Percentiles rank a stretch among this genome's conserved stretches.
Evolutionary conservation across 1,284 basidiomycete species (phyloP).

Genomic region (Papiliotrema nemorosa): DNA sequence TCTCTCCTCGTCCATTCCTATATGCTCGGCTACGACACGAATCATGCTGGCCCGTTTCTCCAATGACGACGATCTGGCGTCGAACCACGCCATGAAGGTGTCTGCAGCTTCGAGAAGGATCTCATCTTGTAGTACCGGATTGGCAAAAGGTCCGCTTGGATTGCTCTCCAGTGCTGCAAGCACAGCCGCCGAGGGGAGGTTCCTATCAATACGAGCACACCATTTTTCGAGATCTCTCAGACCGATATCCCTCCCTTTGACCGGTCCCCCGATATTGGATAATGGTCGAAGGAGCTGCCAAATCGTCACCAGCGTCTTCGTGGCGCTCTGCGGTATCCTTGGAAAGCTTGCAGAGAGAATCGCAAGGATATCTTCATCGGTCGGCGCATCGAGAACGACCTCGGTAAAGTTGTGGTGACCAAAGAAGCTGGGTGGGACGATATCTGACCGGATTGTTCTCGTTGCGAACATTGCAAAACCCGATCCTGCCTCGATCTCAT

Average conservation of each 20-base stretch:
- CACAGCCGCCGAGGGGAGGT: constrained; percentile 54
- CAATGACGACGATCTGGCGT: constrained; percentile 54
- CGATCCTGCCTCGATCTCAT: constrained; percentile 66
- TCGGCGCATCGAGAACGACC: constrained; percentile 62
- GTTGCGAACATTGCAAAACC: constrained; percentile 78
- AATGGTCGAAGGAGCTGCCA: constrained; percentile 43
- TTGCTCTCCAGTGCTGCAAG: constrained; percentile 28
- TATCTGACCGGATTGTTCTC: constrained; percentile 57
- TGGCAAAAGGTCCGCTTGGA: constrained; percentile 59
- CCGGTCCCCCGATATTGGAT: constrained; percentile 44
- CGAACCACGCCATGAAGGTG: constrained; percentile 75
- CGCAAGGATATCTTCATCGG: constrained; percentile 61
- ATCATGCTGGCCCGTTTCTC: constrained; percentile 37
- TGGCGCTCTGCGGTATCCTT: constrained; percentile 55
- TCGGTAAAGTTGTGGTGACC: constrained; percentile 78
- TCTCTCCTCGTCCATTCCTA: constrained; percentile 64
- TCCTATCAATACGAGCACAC: constrained; percentile 66
- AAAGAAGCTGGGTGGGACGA: constrained; percentile 62
- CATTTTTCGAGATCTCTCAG: constrained; percentile 86
- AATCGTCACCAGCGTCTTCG: constrained; percentile 34
- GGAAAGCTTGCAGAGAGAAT: constrained; percentile 69
- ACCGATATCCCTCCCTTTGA: constrained; percentile 56
- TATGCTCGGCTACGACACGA: constrained; percentile 58
- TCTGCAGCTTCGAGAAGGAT: constrained; percentile 87
- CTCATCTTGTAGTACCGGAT: constrained; percentile 78